Evolutionary conservation across 129 eudicot species (phyloP), one percentile per base, ranked within the genome.

Genomic region (Saussurea involucrata): DNA sequence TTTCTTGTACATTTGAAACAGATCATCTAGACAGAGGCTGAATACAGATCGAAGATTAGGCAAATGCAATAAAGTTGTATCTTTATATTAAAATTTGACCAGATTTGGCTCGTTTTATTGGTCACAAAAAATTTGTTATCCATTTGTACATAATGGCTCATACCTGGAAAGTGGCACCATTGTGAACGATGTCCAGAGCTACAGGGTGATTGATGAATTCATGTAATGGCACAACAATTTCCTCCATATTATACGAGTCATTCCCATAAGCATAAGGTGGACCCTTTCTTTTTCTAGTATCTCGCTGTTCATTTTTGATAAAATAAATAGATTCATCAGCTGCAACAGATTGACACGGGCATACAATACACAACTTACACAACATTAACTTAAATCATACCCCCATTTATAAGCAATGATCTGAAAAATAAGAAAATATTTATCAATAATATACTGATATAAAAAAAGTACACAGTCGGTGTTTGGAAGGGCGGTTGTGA

Each of bases 161-260:
- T 87, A 95, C 99, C 99, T 95, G 99, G 76, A 92, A 95, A 33
- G 99, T 95, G 29, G 97, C 99, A 76, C 99, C 99, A 83, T 95
- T 95, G 83, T 92, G 97, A 83, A 92, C 64, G 63, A 95, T 87
- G 64, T 95, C 99, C 71, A 69, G 80, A 78, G 92, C 89, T 63
- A 88, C 74, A 57, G 99, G 96, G 70, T 95, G 85, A 74, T 83
- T 85, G 28, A 92, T 92, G 71, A 83, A 95, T 68, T 92, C 87
- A 74, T 85, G 89, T 63, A 95, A 80, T 10, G 99, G 99, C 95
- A 92, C 85, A 73, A 87, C 87, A 11, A 89, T 68, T 61, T 92
- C 95, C 81, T 86, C 85, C 97, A 90, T 88, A 78, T 89, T 77
- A 74, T 95, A 95, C 4, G 99, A 75, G 83, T 90, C 86, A 65